Percentiles rank a stretch among this genome's conserved stretches.
These are phyloP conservation scores for Rhodomyrtus tomentosa DNA, from an alignment of 345 rosid species.

Conservation along the genomic window DNA sequence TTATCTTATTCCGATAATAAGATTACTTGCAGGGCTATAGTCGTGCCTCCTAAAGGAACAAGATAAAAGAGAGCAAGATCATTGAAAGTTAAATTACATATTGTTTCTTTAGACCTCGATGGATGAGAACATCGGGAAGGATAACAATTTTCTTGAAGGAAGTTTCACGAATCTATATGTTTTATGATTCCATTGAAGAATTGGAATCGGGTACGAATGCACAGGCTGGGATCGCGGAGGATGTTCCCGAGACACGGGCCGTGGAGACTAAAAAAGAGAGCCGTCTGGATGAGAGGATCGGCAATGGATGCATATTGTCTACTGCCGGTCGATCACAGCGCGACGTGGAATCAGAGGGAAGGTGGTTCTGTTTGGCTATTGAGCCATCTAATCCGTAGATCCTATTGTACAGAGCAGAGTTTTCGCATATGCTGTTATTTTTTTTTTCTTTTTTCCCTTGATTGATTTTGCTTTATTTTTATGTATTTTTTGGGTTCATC, in stretches of 20 bases:
- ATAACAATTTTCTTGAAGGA: not conserved
- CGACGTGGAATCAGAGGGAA: slow-evolving; percentile 38
- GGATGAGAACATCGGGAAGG: not conserved
- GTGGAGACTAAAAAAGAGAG: not conserved
- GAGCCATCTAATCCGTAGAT: not conserved
- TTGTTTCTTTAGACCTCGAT: not conserved
- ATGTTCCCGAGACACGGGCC: not conserved
- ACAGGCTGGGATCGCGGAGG: not conserved
- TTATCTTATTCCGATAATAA: not conserved
- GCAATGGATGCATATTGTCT: not conserved
- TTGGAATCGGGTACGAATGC: not conserved
- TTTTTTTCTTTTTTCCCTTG: too few relatives aligned
- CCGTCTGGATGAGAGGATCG: not conserved
- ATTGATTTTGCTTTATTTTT: too few relatives aligned
- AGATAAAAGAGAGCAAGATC: not conserved
- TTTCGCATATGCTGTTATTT: too few relatives aligned
- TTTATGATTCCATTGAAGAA: not conserved
- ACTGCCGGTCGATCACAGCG: not conserved
- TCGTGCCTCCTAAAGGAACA: not conserved
- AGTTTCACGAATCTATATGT: not conserved
- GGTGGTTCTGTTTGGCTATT: not conserved
- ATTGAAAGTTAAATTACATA: not conserved
- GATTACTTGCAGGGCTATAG: not conserved
- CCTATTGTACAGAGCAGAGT: too few relatives aligned
- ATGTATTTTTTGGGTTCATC: too few relatives aligned